A percentile compares a stretch with the other conserved stretches of the same genome.
Evolutionary conservation across 116 monocot species (phyloP).

Genomic region (Cymodocea nodosa): DNA sequence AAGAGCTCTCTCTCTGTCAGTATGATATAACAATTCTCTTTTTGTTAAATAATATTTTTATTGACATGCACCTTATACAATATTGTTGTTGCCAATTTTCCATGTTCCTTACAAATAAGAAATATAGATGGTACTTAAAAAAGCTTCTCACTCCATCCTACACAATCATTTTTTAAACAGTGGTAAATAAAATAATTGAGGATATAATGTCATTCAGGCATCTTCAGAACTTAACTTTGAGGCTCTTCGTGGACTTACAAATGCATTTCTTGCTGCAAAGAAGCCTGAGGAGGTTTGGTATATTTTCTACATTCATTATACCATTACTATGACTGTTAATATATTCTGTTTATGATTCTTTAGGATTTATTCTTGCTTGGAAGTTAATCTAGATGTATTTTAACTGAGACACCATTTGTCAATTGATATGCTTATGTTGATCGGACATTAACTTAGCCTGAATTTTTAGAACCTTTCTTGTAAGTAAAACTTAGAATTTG

Average conservation of each 20-base stretch:
- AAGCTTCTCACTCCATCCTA: not conserved
- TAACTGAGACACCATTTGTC: no score
- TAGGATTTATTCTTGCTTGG: no score
- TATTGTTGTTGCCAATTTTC: no score
- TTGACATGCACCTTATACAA: not conserved
- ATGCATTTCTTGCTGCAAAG: conserved; percentile 67
- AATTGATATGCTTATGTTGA: no score
- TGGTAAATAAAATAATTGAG: not conserved
- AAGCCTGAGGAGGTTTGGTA: conserved; percentile 60
- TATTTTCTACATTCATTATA: not conserved
- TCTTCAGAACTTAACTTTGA: conserved; percentile 59
- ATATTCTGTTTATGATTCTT: not conserved
- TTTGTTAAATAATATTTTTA: not conserved
- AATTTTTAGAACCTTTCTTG: no score
- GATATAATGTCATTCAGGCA: conserved; percentile 22
- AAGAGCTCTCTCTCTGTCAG: conserved; percentile 64
- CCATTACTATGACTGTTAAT: not conserved
- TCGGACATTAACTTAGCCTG: no score
- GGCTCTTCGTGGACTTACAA: conserved; percentile 72
- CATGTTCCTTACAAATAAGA: not conserved
- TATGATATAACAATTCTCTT: conserved; percentile 13
- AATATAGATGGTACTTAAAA: not conserved
- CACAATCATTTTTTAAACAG: not conserved
- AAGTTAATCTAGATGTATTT: no score
- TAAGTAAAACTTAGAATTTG: no score